phyloP scores from a whole-genome alignment of 768 basidiomycete species.

The Dentipellis fragilis region DNA sequence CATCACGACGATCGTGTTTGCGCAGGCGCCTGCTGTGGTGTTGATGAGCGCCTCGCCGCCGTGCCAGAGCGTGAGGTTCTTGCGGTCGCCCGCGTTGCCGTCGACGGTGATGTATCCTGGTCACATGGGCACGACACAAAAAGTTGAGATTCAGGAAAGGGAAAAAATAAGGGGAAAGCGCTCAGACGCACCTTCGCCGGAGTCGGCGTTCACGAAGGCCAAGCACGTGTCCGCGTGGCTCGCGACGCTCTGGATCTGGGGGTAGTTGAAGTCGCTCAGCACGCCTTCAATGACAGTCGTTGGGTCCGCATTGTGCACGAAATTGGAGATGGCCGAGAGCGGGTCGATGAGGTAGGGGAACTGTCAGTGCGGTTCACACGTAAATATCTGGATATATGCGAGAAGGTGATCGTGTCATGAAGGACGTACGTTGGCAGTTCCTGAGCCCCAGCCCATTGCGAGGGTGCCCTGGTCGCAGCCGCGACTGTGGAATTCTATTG shows the following conservation, averaged over 20 bases:
- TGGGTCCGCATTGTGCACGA: conserved; percentile 53
- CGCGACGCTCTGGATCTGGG: conserved; percentile 31
- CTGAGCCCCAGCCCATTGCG: conserved; percentile 91
- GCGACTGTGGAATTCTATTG: conserved; percentile 20
- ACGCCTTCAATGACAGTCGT: conserved; percentile 53
- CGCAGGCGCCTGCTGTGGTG: conserved; percentile 55
- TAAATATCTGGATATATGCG: too few species aligned
- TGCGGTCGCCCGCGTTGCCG: conserved; percentile 42
- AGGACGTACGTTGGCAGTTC: conserved; percentile 21
- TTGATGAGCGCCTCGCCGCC: conserved; percentile 30
- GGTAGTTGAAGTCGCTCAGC: conserved; percentile 59
- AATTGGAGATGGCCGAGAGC: conserved; percentile 58
- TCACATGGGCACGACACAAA: neutral
- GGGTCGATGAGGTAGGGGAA: conserved; percentile 70
- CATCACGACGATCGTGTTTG: conserved; percentile 72
- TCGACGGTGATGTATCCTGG: conserved; percentile 44
- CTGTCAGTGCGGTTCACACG: conserved; percentile 24
- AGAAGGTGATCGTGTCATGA: conserved; percentile 16
- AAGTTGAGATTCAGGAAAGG: too few species aligned
- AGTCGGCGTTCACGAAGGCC: conserved; percentile 33
- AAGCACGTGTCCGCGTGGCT: conserved; percentile 38
- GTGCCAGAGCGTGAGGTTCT: conserved; percentile 31
- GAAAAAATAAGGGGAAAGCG: too few species aligned
- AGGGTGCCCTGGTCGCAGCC: conserved; percentile 48
- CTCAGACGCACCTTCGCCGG: conserved; percentile 23